Base-by-base conservation (phyloP, 495 filamentous ascomycete genomes). In the Penicillium canariense region DNA sequence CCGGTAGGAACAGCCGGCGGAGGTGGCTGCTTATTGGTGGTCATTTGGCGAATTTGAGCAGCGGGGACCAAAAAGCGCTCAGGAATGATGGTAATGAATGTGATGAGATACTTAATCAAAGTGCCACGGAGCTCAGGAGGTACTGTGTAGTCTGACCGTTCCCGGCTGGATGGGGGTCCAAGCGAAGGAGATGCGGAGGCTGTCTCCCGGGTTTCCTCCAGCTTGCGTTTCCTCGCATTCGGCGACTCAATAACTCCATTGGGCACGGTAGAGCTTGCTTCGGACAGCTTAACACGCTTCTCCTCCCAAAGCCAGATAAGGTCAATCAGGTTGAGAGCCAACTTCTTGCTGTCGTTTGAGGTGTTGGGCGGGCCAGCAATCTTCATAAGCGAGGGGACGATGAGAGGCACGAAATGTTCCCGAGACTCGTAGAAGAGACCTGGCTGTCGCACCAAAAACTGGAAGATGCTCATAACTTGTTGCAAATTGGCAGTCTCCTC, bases 401-500 rank as follows among this genome's bases (percentile, higher is more conserved):
- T 96, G 56, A 91, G 81, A 52, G 87, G 84, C 10, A 91, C 82
- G 47, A 97, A 95, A 59, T 90, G 88, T 50, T 97, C 95, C 50
- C 95, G 77, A 1, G 91, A 90, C 51, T 99, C 92, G 56, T 95
- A 97, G 72, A 99, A 97, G 15, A 97, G 77, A 63, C 92, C 88
- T 2, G 91, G 87, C 65, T 97, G 92, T 40, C 89, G 81, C 28
- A 97, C 95, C 14, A 99, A 75, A 68, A 97, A 99, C 60, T 96
- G 87, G 70, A 97, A 97, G 58, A 99, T 97, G 70, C 89, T 91
- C 30, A 91, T 96, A 68, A 97, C 86, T 72, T 97, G 95, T 71
- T 96, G 93, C 51, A 92, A 79, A 59, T 99, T 99, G 56, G 91
- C 88, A n/a, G 87, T 91, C 67, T 99, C 95, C 69, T 99, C 95